Conservation (phyloP, 208 protist species). For the Crithidia bombi region DNA sequence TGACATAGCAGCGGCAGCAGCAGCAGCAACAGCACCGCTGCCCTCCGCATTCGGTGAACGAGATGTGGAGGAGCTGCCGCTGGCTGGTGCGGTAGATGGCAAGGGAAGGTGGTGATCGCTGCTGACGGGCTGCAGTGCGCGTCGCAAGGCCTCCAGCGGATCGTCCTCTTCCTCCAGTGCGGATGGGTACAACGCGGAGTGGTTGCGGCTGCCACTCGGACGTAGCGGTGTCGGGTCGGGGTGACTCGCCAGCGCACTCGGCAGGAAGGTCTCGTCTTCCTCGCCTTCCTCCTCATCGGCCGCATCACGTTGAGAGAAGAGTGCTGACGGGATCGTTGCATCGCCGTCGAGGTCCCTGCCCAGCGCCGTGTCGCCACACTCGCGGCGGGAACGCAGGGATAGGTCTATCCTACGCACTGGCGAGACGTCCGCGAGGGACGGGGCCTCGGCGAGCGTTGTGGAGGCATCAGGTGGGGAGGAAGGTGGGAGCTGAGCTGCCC, state of each 20-base stretch:
- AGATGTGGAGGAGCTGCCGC: background rate
- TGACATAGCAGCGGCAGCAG: background rate
- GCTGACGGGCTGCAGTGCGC: background rate
- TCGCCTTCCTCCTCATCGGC: background rate
- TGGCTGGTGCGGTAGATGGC: background rate
- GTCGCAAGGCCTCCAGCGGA: background rate
- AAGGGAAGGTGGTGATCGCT: too few species aligned
- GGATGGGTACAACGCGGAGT: conserved; percentile 12
- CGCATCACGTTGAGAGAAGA: background rate
- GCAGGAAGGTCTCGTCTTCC: background rate
- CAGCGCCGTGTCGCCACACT: background rate
- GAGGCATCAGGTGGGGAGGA: too few species aligned
- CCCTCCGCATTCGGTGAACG: background rate
- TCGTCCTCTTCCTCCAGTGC: conserved; percentile 12
- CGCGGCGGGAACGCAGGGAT: conserved; percentile 5
- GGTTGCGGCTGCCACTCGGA: background rate
- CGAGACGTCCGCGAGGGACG: conserved; percentile 4
- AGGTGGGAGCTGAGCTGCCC: too few species aligned
- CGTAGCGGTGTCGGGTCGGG: conserved; percentile 11
- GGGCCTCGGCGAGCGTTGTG: background rate
- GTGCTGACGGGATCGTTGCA: background rate
- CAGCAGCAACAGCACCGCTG: background rate
- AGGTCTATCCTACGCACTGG: conserved; percentile 8
- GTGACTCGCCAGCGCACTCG: conserved; percentile 9
- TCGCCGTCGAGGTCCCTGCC: too few species aligned